A percentile compares a stretch with the other conserved stretches of the same genome.
phyloP scores from a whole-genome alignment of 257 asterid genomes.

The Solanum lycopersicoides region DNA sequence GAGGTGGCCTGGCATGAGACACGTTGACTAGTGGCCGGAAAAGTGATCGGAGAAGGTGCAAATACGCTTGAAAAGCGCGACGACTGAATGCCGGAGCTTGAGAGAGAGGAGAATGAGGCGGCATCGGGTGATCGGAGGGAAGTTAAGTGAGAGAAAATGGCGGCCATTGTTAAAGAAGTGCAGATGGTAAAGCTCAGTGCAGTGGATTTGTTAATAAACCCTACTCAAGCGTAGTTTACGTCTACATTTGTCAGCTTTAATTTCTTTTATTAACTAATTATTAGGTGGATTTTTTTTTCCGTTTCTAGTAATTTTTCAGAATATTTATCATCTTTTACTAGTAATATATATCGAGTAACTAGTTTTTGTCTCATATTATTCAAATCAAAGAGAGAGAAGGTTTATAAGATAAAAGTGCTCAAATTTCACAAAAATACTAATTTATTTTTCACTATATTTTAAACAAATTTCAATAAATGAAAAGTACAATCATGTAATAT shows the following conservation, averaged over 20 bases:
- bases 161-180: conserved; percentile 12
- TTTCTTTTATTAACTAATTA: not conserved
- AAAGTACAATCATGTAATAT: not conserved
- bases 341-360: not conserved
- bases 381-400: not conserved
- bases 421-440: not conserved
- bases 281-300: not conserved
- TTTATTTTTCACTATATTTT: no score
- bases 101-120: conserved; percentile 38
- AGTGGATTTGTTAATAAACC: not conserved
- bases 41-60: conserved; percentile 17
- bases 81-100: conserved; percentile 11
- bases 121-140: conserved; percentile 32
- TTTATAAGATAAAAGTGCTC: not conserved
- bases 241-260: not conserved
- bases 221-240: not conserved
- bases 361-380: not conserved
- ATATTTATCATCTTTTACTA: not conserved
- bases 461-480: no score
- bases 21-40: conserved; percentile 28
- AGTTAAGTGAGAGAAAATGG: conserved; percentile 39
- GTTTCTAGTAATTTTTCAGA: not conserved
- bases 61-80: conserved; percentile 17
- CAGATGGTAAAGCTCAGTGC: not conserved
- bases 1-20: conserved; percentile 62